Evolutionary conservation across 148 eudicot species (phyloP), one percentile per base, ranked within the genome.

Genomic region (Dianthus caryophyllus): DNA sequence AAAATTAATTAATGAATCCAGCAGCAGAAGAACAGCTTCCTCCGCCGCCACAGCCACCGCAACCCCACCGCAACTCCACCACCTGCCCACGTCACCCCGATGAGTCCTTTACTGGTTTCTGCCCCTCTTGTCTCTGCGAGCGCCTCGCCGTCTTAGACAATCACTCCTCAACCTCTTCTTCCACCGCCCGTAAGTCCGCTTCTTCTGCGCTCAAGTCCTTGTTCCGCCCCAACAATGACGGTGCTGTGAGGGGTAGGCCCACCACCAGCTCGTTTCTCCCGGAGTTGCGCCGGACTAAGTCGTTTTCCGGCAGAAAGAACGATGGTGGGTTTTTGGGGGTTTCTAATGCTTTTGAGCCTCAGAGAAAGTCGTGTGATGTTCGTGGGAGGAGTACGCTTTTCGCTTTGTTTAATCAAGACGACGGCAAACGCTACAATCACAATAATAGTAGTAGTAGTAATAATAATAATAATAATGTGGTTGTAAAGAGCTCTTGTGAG

Each of bases 91-190:
- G 86, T n/a, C 98, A 93, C 69, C 90, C 98, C 0, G 76, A 73
- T 36, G 98, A 93, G 67, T 74, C 77, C 12, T 93, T 89, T 80
- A 82, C 91, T 30, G 98, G 98, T 0, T 93, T 93, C 73, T 89
- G 98, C 60, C 96, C 96, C 0, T 82, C 84, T 53, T 93, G 98
- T 76, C 84, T 93, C 49, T 89, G 88, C 67, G 98, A 93, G 48
- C 90, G 98, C n/a, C 90, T 93, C 68, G 72, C 76, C 27, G 81
- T 89, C 0, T 66, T 93, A 6, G 98, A 87, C 38, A 76, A 49
- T 10, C 77, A 84, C 47, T 60, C 84, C 36, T 15, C 84, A 9
- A 18, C 78, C 13, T 6, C 90, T 9, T 30, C 85, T 8, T 57
- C 85, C 49, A 75, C 82, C 25, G 76, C 71, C 55, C 80, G 85